Evolutionary conservation across 202 grass and related monocot species (phyloP).

Genomic region (Setaria viridis): DNA sequence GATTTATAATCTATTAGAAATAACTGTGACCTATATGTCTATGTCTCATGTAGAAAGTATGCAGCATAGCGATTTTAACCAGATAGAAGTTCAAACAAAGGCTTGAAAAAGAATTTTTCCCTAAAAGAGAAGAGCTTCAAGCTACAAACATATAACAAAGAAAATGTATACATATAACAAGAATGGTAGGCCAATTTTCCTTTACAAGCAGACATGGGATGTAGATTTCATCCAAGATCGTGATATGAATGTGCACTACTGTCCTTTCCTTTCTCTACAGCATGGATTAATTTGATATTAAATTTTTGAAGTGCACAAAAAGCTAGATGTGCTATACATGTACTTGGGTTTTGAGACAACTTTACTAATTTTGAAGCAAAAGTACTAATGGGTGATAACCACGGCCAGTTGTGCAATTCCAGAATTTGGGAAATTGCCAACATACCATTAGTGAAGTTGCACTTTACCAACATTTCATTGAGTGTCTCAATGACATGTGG

Average conservation of each 20-base stretch:
- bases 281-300: neutral
- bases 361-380: neutral
- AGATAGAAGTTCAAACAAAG: slow-evolving; percentile 11
- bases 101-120: neutral
- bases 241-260: too few species aligned
- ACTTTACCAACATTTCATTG: neutral
- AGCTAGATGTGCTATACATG: neutral
- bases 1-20: neutral
- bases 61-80: neutral
- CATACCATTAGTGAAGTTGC: neutral
- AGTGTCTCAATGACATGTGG: neutral
- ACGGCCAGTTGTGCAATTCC: neutral
- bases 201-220: too few species aligned
- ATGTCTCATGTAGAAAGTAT: neutral
- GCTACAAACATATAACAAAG: neutral
- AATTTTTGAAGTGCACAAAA: slow-evolving; percentile 13
- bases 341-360: neutral
- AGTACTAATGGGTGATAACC: neutral
- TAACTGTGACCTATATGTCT: neutral
- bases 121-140: neutral
- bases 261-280: neutral
- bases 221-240: too few species aligned
- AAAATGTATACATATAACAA: neutral
- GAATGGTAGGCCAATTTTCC: too few species aligned
- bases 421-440: neutral